Evolutionary conservation across 768 basidiomycete genomes (phyloP).

Genomic region (Flagelloscypha sp.): DNA sequence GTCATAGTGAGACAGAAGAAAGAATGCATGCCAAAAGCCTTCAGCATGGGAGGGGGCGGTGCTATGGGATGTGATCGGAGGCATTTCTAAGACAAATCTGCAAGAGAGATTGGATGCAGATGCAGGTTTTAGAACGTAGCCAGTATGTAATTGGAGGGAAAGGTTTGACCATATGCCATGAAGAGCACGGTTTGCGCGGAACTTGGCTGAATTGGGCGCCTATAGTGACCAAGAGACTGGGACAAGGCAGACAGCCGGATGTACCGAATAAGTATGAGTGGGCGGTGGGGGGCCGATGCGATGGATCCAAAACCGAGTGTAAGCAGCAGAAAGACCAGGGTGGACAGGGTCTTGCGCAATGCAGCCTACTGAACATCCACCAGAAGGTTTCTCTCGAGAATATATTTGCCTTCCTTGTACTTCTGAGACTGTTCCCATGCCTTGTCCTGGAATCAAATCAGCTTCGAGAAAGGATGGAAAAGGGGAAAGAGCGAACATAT

Average conservation of each 20-base stretch:
- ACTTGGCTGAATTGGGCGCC: no score
- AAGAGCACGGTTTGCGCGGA: no score
- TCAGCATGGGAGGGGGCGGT: no score
- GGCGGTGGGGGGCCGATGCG: not conserved
- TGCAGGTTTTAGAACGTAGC: no score
- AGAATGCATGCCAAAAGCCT: no score
- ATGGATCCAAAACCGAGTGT: constrained; percentile 2
- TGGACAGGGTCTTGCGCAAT: constrained; percentile 8
- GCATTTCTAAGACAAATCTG: no score
- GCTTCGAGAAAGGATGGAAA: constrained; percentile 6
- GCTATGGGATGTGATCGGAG: no score
- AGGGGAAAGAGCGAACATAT: constrained; percentile 61
- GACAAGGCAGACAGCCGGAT: constrained; percentile 9
- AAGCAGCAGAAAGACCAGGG: constrained; percentile 9
- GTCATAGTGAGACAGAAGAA: no score
- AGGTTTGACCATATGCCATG: not conserved
- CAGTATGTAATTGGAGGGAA: no score
- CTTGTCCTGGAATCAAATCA: constrained; percentile 57
- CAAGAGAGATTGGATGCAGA: no score
- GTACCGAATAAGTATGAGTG: not conserved
- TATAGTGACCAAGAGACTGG: constrained; percentile 24
- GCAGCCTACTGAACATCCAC: constrained; percentile 67
- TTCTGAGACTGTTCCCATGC: constrained; percentile 87
- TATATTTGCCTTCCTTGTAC: constrained; percentile 98
- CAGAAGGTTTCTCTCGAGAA: constrained; percentile 89